Percentiles rank a stretch among this genome's conserved stretches.
phyloP scores from a whole-genome alignment of 1,284 basidiomycete species.

The Cryptococcus depauperatus region DNA sequence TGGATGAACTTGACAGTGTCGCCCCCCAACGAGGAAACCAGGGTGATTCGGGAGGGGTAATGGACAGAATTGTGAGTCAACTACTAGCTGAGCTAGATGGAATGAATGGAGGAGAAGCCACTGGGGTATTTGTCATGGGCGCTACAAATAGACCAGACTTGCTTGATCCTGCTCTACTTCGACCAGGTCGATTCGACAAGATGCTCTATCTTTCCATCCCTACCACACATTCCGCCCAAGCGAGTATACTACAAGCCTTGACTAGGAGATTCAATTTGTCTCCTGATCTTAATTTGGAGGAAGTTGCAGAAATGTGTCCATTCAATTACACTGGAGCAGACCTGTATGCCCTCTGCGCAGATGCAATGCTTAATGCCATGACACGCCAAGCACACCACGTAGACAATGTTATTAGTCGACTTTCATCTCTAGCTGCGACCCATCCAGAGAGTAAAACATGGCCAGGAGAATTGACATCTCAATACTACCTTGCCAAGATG shows the following conservation, averaged over 20 bases:
- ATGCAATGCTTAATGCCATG: constrained; percentile 94
- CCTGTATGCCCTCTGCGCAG: constrained; percentile 94
- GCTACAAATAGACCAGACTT: constrained; percentile 96
- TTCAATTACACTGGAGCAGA: constrained; percentile 96
- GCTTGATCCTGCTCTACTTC: constrained; percentile 81
- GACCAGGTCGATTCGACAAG: constrained; percentile 94
- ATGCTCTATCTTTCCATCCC: constrained; percentile 95
- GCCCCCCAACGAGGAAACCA: constrained; percentile 93
- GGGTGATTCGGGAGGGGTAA: constrained; percentile 92
- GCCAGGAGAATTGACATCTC: constrained; percentile 57
- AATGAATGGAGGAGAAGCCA: constrained; percentile 52
- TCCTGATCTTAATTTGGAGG: constrained; percentile 57
- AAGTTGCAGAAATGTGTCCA: constrained; percentile 68
- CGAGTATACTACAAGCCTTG: constrained; percentile 79
- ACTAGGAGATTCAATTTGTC: constrained; percentile 87
- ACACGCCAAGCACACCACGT: constrained; percentile 74
- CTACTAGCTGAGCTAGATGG: constrained; percentile 93
- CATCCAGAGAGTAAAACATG: constrained; percentile 55
- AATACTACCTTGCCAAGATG: constrained; percentile 86
- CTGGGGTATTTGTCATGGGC: constrained; percentile 84
- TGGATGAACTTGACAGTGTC: constrained; percentile 95
- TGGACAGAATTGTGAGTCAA: constrained; percentile 96
- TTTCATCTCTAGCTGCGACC: constrained; percentile 12
- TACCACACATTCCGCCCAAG: constrained; percentile 75
- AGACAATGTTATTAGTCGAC: constrained; percentile 60